phyloP scores from a whole-genome alignment of 805 yeast species.

The Ogataea kodamae region DNA sequence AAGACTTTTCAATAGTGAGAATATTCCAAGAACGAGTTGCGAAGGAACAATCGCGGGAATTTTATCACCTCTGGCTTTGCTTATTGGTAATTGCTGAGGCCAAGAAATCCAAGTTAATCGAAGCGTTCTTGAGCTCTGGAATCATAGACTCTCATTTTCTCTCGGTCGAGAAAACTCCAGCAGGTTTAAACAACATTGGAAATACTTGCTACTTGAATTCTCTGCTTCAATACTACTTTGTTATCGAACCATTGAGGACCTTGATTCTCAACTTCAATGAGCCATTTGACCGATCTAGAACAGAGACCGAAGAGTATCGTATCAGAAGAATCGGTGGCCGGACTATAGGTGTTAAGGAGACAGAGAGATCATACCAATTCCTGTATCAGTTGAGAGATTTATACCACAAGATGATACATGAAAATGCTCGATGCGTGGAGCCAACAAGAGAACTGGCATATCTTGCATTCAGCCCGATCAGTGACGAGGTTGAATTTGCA shows the following conservation, averaged over 20 bases:
- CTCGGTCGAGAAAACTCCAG: slow-evolving; percentile 75
- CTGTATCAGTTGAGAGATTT: slow-evolving; percentile 66
- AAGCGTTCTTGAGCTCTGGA: slow-evolving; percentile 58
- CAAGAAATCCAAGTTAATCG: slow-evolving; percentile 53
- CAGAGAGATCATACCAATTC: slow-evolving; percentile 78
- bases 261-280: slow-evolving; percentile 55
- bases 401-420: slow-evolving; percentile 65
- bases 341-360: slow-evolving; percentile 71
- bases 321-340: slow-evolving; percentile 85
- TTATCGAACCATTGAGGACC: slow-evolving; percentile 75
- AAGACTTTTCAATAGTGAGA: slow-evolving; percentile 54
- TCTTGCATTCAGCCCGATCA: slow-evolving; percentile 75
- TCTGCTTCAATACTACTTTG: slow-evolving; percentile 83
- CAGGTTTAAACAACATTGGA: slow-evolving; percentile 91
- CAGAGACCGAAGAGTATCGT: slow-evolving; percentile 31
- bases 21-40: slow-evolving; percentile 46
- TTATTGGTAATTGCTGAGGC: slow-evolving; percentile 52
- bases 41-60: slow-evolving; percentile 42
- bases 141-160: slow-evolving; percentile 54
- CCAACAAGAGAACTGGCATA: slow-evolving; percentile 86
- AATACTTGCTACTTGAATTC: slow-evolving; percentile 95
- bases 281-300: slow-evolving; percentile 24
- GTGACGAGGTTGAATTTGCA: slow-evolving; percentile 60
- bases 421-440: slow-evolving; percentile 60
- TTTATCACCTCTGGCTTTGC: slow-evolving; percentile 54